phyloP scores from a whole-genome alignment of 2,329 filamentous ascomycete species.

The Colletotrichum caudatum region DNA sequence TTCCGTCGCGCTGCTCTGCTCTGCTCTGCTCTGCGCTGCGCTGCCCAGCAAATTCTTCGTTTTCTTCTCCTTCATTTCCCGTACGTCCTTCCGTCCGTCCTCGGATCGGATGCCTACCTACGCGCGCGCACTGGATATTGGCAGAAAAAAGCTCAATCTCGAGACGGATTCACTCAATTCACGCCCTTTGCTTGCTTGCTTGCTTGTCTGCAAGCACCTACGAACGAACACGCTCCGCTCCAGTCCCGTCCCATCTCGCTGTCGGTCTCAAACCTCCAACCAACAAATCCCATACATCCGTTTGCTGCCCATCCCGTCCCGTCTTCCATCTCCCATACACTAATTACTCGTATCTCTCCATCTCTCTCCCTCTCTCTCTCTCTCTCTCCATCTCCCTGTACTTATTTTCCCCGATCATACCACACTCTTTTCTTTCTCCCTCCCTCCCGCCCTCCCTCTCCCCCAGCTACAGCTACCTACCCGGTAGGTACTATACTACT shows the following conservation, averaged over 20 bases:
- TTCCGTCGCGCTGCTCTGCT: conserved; percentile 13
- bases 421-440: not conserved
- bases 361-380: conserved; percentile 2
- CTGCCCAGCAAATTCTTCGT: no score
- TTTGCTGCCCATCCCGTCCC: conserved; percentile 4
- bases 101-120: not conserved
- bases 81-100: no score
- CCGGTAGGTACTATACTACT: no score
- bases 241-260: not conserved
- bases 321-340: no score
- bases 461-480: not conserved
- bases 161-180: not conserved
- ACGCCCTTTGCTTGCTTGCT: not conserved
- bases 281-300: not conserved
- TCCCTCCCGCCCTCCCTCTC: no score
- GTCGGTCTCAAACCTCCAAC: not conserved
- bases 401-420: not conserved
- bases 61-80: no score
- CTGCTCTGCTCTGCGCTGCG: no score
- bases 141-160: not conserved
- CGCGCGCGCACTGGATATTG: not conserved
- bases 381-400: not conserved
- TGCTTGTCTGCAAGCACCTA: not conserved
- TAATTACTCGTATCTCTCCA: no score
- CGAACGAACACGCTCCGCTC: not conserved